These are phyloP conservation scores for Candida andamanensis DNA, from an alignment of 805 yeast genomes.

Conservation along the genomic window DNA sequence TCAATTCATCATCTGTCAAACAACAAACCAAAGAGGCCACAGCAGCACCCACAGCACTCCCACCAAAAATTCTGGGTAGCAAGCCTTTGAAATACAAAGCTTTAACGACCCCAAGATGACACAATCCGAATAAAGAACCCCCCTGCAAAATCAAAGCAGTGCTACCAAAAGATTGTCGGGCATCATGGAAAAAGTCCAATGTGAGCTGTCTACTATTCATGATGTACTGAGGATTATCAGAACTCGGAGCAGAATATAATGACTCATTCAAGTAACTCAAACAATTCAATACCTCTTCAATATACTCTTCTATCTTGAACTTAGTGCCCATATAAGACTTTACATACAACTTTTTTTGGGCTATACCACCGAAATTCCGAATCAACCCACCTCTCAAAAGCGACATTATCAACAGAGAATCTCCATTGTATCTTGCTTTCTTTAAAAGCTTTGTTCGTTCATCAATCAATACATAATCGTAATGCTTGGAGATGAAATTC, in stretches of 20 bases:
- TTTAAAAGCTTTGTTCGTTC: constrained; percentile 62
- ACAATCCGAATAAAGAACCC: constrained; percentile 89
- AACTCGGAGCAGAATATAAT: constrained; percentile 16
- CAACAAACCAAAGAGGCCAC: constrained; percentile 85
- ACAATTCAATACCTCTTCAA: constrained; percentile 67
- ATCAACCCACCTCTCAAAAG: constrained; percentile 76
- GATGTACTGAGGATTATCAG: constrained; percentile 27
- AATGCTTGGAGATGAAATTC: constrained; percentile 72
- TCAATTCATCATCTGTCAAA: constrained; percentile 59
- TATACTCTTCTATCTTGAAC: constrained; percentile 79
- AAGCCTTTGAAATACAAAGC: constrained; percentile 72
- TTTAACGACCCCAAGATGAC: constrained; percentile 89
- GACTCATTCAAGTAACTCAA: constrained; percentile 54
- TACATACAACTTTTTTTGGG: constrained; percentile 72
- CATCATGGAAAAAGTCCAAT: constrained; percentile 77
- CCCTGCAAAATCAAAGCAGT: constrained; percentile 92
- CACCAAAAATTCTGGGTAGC: constrained; percentile 81
- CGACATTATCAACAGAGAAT: constrained; percentile 55
- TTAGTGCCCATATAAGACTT: constrained; percentile 88
- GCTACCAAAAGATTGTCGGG: constrained; percentile 80
- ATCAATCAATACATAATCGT: constrained; percentile 78
- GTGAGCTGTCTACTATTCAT: constrained; percentile 53
- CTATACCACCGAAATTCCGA: constrained; percentile 87
- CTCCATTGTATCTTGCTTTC: constrained; percentile 55
- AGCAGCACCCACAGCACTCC: constrained; percentile 91